These are phyloP conservation scores for Chrysoporthe deuterocubensis DNA, from an alignment of 2,329 filamentous ascomycete genomes.

Conservation along the genomic window DNA sequence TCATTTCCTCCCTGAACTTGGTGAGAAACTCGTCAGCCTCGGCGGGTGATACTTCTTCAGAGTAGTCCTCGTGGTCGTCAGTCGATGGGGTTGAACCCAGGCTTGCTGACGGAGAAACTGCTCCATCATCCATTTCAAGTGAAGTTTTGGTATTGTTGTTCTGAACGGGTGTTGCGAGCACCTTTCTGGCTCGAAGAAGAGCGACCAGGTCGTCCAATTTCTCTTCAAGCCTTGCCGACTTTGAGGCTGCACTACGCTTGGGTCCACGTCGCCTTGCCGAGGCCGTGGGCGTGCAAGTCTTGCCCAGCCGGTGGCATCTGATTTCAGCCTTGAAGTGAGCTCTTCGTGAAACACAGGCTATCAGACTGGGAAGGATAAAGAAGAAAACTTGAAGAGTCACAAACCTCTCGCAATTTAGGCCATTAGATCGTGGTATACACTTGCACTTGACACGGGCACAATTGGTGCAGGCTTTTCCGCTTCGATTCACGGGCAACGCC, in stretches of 20 bases:
- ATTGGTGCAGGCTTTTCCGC: conserved; percentile 14
- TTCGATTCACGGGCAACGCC: not conserved
- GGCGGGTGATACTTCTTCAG: not conserved
- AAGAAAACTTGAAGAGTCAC: not conserved
- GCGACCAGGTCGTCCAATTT: conserved; percentile 54
- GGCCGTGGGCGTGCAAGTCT: not conserved
- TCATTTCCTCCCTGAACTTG: not conserved
- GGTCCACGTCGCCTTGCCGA: conserved; percentile 42
- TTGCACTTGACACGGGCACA: conserved; percentile 15
- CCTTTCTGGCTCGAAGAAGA: conserved; percentile 41
- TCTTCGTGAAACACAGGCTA: not conserved
- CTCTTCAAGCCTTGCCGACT: conserved; percentile 52
- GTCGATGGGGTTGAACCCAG: not conserved
- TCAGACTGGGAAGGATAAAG: not conserved
- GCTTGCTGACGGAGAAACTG: not conserved
- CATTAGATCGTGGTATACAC: not conserved
- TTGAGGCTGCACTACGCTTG: conserved; percentile 37
- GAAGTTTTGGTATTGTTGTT: not conserved
- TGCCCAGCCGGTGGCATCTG: conserved; percentile 3
- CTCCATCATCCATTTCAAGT: not conserved
- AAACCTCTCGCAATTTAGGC: not conserved
- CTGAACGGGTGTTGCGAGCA: not conserved
- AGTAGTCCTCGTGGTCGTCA: not conserved
- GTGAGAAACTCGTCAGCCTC: not conserved
- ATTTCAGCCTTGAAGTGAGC: not conserved